Conservation (phyloP, 2,329 filamentous ascomycete genomes). For the Basipetospora chlamydospora region DNA sequence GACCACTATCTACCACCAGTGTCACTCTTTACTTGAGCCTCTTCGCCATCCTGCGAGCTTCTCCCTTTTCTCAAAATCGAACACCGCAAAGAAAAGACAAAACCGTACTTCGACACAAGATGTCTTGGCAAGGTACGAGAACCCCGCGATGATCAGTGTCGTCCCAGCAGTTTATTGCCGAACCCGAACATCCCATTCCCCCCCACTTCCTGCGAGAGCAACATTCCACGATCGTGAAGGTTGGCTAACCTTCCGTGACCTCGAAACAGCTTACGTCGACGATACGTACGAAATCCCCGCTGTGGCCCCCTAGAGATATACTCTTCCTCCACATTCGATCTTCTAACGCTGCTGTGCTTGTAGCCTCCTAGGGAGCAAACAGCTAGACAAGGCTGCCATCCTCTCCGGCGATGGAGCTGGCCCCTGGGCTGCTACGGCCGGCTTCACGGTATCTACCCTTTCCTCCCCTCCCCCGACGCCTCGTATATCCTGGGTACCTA, state of each 20-base stretch:
- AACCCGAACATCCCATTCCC: too few relatives aligned
- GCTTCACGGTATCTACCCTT: conserved; percentile 49
- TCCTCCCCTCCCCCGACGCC: conserved; percentile 1
- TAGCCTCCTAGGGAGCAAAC: conserved; percentile 67
- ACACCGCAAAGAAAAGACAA: neutral
- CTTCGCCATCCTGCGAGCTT: too few relatives aligned
- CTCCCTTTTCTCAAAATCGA: too few relatives aligned
- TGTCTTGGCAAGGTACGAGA: conserved; percentile 68
- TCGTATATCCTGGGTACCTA: conserved; percentile 13
- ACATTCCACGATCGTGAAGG: too few relatives aligned
- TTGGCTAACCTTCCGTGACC: too few relatives aligned
- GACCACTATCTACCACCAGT: neutral
- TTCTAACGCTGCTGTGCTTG: too few relatives aligned
- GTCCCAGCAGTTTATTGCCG: too few relatives aligned
- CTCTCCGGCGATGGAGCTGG: conserved; percentile 69
- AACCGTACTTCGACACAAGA: too few relatives aligned
- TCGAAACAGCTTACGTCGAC: conserved; percentile 32
- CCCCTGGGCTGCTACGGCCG: conserved; percentile 56
- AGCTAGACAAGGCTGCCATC: conserved; percentile 75
- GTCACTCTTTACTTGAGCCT: neutral
- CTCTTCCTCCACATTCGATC: too few relatives aligned
- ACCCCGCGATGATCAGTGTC: too few relatives aligned
- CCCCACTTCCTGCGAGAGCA: too few relatives aligned
- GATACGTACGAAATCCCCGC: conserved; percentile 25
- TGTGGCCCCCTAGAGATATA: neutral